Evolutionary conservation across 2,329 filamentous ascomycete genomes (phyloP).

Genomic region (Elsinoe perseae): DNA sequence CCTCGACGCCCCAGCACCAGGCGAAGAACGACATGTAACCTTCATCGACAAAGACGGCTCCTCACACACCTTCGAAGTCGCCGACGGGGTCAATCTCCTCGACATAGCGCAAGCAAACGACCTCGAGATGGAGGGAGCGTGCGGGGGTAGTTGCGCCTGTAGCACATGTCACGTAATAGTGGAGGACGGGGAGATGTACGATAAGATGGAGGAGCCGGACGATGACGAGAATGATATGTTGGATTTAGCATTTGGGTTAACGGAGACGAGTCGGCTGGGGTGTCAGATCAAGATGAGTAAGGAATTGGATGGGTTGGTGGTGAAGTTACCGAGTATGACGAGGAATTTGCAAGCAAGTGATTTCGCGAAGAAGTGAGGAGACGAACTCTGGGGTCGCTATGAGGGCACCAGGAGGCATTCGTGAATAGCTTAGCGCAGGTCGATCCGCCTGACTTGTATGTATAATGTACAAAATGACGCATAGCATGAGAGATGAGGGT

Average conservation of each 20-base stretch:
- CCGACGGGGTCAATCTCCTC: conserved; percentile 82
- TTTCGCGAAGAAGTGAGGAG: conserved; percentile 46
- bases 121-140: conserved; percentile 96
- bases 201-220: conserved; percentile 38
- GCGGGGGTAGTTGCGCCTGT: conserved; percentile 87
- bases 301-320: conserved; percentile 76
- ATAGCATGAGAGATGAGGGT: not conserved
- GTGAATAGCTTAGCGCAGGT: not conserved
- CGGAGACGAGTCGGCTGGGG: conserved; percentile 74
- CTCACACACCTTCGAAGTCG: conserved; percentile 68
- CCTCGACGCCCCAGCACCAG: conserved; percentile 72
- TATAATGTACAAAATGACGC: conserved; percentile 6
- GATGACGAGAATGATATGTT: conserved; percentile 71
- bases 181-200: conserved; percentile 53
- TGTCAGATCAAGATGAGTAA: conserved; percentile 90
- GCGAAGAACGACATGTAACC: conserved; percentile 84
- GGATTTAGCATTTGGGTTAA: conserved; percentile 81
- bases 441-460: not conserved
- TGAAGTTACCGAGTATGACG: conserved; percentile 86
- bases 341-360: conserved; percentile 93
- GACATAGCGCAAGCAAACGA: conserved; percentile 94
- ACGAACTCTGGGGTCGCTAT: not conserved
- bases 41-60: conserved; percentile 88
- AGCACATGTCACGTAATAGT: conserved; percentile 91
- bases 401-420: not conserved